phyloP scores from a whole-genome alignment of 306 rosid species.

The Acacia melanoxylon region DNA sequence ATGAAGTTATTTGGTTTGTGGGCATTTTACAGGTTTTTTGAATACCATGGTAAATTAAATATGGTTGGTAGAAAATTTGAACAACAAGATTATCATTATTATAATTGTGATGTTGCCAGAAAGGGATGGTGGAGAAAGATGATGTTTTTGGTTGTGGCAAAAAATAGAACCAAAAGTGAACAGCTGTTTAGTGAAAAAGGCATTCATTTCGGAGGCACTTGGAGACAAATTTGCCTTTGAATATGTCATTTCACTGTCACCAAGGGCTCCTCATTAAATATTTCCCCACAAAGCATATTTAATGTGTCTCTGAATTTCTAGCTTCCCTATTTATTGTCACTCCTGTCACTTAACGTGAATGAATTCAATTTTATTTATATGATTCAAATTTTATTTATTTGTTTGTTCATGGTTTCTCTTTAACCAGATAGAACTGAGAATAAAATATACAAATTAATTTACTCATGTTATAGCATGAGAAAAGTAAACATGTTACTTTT shows the following conservation, averaged over 20 bases:
- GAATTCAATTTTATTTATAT: neutral
- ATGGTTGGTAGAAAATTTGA: neutral
- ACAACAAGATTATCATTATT: neutral
- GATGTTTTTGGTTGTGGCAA: neutral
- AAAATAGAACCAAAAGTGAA: neutral
- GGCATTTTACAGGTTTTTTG: neutral
- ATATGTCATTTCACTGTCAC: conserved; percentile 15
- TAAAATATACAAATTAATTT: neutral
- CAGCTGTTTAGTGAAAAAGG: neutral
- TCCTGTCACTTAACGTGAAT: neutral
- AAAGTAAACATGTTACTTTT: neutral
- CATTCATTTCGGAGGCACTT: neutral
- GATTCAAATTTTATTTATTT: neutral
- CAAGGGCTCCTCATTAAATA: conserved; percentile 11
- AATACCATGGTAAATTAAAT: neutral
- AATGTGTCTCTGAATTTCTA: conserved; percentile 21
- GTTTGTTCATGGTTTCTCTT: neutral
- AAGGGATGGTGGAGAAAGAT: neutral
- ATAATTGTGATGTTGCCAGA: neutral
- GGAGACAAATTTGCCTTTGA: neutral
- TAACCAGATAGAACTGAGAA: neutral
- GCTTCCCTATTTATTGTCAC: conserved; percentile 9
- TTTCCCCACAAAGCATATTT: neutral
- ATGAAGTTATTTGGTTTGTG: neutral
- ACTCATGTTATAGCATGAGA: neutral